These are phyloP conservation scores for Amphirosellinia nigrospora DNA, from an alignment of 495 filamentous ascomycete species.

Conservation along the genomic window DNA sequence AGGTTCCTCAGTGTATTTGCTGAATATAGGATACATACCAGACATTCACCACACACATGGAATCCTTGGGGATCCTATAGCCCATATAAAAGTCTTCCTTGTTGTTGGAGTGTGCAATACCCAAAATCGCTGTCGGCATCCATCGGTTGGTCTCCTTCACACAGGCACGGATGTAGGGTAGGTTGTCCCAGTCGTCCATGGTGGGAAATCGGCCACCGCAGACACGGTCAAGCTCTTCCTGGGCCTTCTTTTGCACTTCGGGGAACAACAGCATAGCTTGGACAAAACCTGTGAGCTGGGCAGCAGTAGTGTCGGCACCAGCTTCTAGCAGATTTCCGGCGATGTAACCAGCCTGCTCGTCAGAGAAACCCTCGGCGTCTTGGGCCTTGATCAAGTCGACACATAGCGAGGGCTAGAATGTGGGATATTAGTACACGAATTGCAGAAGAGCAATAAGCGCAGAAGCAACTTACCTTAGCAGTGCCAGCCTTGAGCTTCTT, in stretches of 20 bases:
- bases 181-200: conserved; percentile 53
- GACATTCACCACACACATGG: conserved; percentile 42
- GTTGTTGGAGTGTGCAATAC: conserved; percentile 57
- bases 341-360: conserved; percentile 50
- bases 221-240: conserved; percentile 62
- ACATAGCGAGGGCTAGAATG: conserved; percentile 44
- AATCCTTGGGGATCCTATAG: conserved; percentile 46
- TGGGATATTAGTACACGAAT: background rate
- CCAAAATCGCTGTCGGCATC: conserved; percentile 59
- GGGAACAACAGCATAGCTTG: conserved; percentile 63
- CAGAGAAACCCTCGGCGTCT: conserved; percentile 46
- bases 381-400: conserved; percentile 48
- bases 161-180: conserved; percentile 56
- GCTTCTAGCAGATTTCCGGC: conserved; percentile 62
- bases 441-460: background rate
- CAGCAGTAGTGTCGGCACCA: conserved; percentile 63
- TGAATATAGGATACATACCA: conserved; percentile 34
- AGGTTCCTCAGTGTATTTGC: background rate
- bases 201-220: conserved; percentile 53
- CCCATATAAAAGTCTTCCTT: conserved; percentile 54
- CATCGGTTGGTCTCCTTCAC: conserved; percentile 63
- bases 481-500: conserved; percentile 39
- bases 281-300: conserved; percentile 61
- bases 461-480: conserved; percentile 36
- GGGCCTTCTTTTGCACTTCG: conserved; percentile 54